These are phyloP conservation scores for Diaporthe sp. DNA, from an alignment of 2,329 filamentous ascomycete genomes.

Conservation along the genomic window DNA sequence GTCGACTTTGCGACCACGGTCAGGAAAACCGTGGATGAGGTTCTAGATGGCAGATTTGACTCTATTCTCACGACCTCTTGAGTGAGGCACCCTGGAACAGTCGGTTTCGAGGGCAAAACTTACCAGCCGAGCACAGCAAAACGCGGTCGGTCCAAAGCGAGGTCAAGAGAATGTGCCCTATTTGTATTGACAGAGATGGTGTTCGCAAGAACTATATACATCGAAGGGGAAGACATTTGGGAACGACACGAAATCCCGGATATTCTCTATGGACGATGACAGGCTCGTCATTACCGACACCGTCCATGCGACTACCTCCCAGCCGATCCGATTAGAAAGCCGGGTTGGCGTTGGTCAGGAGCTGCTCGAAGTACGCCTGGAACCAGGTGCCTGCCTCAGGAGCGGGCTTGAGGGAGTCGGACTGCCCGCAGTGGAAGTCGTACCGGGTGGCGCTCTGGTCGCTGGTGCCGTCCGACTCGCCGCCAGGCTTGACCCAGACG, in stretches of 20 bases:
- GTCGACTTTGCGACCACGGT: conserved; percentile 45
- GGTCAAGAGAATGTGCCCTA: conserved; percentile 2
- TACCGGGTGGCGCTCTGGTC: conserved; percentile 60
- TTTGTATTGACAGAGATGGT: conserved; percentile 21
- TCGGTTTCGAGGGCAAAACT: neutral
- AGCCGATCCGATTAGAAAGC: conserved; percentile 49
- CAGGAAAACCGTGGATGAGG: conserved; percentile 44
- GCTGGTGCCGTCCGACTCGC: conserved; percentile 64
- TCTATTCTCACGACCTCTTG: conserved; percentile 40
- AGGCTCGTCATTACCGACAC: neutral
- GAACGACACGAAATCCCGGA: neutral
- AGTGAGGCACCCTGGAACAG: neutral
- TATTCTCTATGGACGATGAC: conserved; percentile 18
- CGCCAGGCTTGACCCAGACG: conserved; percentile 78
- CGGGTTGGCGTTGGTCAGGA: conserved; percentile 67
- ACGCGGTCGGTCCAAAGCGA: no score
- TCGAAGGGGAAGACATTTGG: conserved; percentile 7
- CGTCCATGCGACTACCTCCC: neutral
- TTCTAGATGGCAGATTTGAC: conserved; percentile 47
- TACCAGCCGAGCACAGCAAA: no score
- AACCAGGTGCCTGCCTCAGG: conserved; percentile 79
- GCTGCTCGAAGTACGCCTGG: conserved; percentile 67
- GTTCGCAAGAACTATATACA: conserved; percentile 31
- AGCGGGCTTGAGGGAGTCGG: conserved; percentile 68
- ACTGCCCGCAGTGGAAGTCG: conserved; percentile 62